A percentile compares a stretch with the other conserved stretches of the same genome.
These are phyloP conservation scores for Picochlorum sp. DNA, from an alignment of 139 green algal genomes.

Conservation along the genomic window DNA sequence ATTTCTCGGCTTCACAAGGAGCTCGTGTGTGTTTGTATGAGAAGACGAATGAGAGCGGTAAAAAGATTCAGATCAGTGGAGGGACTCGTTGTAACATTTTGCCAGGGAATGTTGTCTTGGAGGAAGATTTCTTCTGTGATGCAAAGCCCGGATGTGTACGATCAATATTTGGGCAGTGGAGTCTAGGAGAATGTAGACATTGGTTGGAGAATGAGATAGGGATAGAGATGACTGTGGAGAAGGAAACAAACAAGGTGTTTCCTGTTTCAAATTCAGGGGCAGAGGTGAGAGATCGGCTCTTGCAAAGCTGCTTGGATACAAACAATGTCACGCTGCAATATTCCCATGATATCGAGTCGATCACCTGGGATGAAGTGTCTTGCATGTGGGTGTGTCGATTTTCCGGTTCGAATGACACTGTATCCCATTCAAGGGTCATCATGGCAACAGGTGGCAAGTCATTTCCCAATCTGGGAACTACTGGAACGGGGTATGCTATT, in stretches of 20 bases:
- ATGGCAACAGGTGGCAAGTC: slow-evolving; percentile 67
- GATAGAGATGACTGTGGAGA: slow-evolving; percentile 56
- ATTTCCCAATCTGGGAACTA: slow-evolving; percentile 79
- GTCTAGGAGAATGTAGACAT: slow-evolving; percentile 46
- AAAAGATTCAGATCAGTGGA: slow-evolving; percentile 83
- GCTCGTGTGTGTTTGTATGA: slow-evolving; percentile 47
- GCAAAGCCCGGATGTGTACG: slow-evolving; percentile 29
- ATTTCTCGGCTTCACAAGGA: slow-evolving; percentile 49
- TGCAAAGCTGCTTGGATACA: slow-evolving; percentile 44
- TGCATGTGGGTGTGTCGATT: neutral
- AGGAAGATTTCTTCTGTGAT: slow-evolving; percentile 68
- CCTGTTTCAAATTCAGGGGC: slow-evolving; percentile 57
- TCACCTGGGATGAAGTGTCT: neutral
- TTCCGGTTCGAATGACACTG: neutral
- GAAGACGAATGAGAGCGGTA: slow-evolving; percentile 64
- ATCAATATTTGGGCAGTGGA: slow-evolving; percentile 64
- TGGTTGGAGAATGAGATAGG: slow-evolving; percentile 65
- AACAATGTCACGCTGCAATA: slow-evolving; percentile 16
- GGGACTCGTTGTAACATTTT: slow-evolving; percentile 81
- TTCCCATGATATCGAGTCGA: neutral
- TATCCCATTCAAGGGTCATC: slow-evolving; percentile 30
- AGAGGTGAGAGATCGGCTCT: slow-evolving; percentile 65
- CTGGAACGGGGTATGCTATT: slow-evolving; percentile 59
- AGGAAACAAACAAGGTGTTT: slow-evolving; percentile 72
- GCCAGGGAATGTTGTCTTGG: slow-evolving; percentile 44